phyloP scores from a whole-genome alignment of 78 protist species.

The Dictyostelium purpureum region DNA sequence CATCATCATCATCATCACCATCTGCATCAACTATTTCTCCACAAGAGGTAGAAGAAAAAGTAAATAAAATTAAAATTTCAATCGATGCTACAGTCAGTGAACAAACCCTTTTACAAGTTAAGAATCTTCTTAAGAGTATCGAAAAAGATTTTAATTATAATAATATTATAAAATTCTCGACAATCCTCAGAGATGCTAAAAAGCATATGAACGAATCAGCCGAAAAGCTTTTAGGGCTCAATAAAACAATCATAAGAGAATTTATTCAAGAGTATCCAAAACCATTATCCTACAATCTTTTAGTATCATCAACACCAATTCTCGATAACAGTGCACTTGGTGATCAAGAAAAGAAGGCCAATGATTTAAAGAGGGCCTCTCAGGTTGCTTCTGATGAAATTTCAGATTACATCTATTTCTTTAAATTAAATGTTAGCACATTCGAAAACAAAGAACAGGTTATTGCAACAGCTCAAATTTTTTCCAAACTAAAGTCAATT shows the following conservation, averaged over 20 bases:
- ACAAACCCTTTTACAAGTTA: slow-evolving; percentile 7
- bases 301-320: neutral
- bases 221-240: neutral
- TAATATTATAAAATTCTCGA: slow-evolving; percentile 31
- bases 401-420: slow-evolving; percentile 32
- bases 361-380: slow-evolving; percentile 54
- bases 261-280: slow-evolving; percentile 7
- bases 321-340: neutral
- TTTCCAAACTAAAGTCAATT: slow-evolving; percentile 28
- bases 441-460: slow-evolving; percentile 50
- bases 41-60: slow-evolving; percentile 29
- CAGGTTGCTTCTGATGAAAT: slow-evolving; percentile 51
- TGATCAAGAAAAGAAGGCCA: slow-evolving; percentile 23
- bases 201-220: slow-evolving; percentile 46
- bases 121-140: neutral
- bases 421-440: slow-evolving; percentile 22
- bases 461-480: slow-evolving; percentile 32
- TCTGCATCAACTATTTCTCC: neutral
- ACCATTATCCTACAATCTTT: slow-evolving; percentile 1
- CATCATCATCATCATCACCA: slow-evolving; percentile 13
- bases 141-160: slow-evolving; percentile 41
- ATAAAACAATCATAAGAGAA: slow-evolving; percentile 14
- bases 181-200: slow-evolving; percentile 54
- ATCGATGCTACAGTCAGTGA: slow-evolving; percentile 39
- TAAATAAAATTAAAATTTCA: slow-evolving; percentile 27